Percentiles rank a stretch among this genome's conserved stretches.
These are phyloP conservation scores for Aspergillus quadricinctus DNA, from an alignment of 2,329 filamentous ascomycete species.

Conservation along the genomic window DNA sequence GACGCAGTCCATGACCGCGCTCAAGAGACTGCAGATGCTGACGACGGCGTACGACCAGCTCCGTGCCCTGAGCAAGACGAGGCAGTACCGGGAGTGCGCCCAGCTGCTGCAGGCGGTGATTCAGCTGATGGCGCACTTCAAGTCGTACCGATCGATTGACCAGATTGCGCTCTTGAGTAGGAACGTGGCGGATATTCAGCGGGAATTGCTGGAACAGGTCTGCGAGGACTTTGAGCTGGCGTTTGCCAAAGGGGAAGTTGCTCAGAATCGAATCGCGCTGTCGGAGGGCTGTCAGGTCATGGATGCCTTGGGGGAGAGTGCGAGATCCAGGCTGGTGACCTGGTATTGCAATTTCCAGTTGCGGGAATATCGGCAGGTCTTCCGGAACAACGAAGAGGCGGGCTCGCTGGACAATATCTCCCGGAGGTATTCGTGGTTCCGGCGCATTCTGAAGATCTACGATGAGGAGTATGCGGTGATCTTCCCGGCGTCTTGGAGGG, in stretches of 20 bases:
- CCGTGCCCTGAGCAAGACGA: conserved; percentile 71
- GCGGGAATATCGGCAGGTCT: conserved; percentile 91
- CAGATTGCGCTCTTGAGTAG: conserved; percentile 92
- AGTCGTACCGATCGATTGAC: conserved; percentile 94
- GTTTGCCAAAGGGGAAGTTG: conserved; percentile 83
- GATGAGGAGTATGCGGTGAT: conserved; percentile 87
- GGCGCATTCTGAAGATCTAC: conserved; percentile 89
- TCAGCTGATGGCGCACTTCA: conserved; percentile 98
- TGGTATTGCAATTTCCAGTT: conserved; percentile 99
- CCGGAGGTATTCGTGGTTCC: conserved; percentile 92
- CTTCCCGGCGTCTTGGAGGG: conserved; percentile 83
- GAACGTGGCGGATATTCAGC: conserved; percentile 88
- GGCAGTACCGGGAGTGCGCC: conserved; percentile 93
- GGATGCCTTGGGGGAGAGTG: conserved; percentile 87
- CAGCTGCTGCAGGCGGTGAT: conserved; percentile 90
- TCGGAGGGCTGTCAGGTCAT: conserved; percentile 88
- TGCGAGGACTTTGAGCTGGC: conserved; percentile 97
- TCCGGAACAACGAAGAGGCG: conserved; percentile 93
- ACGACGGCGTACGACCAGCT: conserved; percentile 99
- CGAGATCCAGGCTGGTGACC: conserved; percentile 73
- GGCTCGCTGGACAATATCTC: conserved; percentile 96
- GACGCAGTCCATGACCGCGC: conserved; percentile 92
- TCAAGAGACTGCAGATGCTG: conserved; percentile 96
- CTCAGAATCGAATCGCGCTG: conserved; percentile 63
- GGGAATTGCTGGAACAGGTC: conserved; percentile 92